Evolutionary conservation across 257 asterid species (phyloP), one percentile per base, ranked within the genome.

Genomic region (Ajuga chamaepitys): DNA sequence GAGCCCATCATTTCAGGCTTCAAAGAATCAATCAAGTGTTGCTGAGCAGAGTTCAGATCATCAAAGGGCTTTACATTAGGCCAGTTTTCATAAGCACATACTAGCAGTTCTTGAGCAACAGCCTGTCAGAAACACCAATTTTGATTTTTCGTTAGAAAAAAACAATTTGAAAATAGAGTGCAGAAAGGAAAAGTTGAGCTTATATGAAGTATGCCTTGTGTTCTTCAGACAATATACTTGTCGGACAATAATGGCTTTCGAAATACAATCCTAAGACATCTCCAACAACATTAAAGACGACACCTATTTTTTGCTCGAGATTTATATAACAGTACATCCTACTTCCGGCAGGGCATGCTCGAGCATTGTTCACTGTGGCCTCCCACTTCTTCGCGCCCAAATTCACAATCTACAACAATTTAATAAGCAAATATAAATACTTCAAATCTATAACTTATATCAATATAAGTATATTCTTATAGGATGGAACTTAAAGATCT

Each of bases 281-380:
- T 54, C 93, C 94, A 1, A 83, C 57, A 52, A 80, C 42, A 65
- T 75, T 68, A 64, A 88, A 85, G 60, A 78, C 81, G 21, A 80
- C 75, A 0, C 77, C 71, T 0, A 3, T 72, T 2, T 69, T 73
- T 54, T 70, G 64, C 55, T 68, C 50, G 4, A 2, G 32, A 44
- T 68, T 62, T 1, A 64, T 20, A 57, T 79, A 79, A 18, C 68
- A 70, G 67, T 74, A 78, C 73, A 59, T 18, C 60, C 57, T 79
- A 26, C 57, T 56, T 18, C 76, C 77, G 12, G 2, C 10, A 9
- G 13, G 21, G 74, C 87, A 81, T 30, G 75, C 84, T 38, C 46
- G 81, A 55, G 96, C 96, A 14, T 84, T 77, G n/a, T 56, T 62
- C 4, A 84, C 53, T 3, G 77, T 78, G 12, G 22, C 75, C 60